Conservation (phyloP, 345 rosid species). For the Salix udensis region DNA sequence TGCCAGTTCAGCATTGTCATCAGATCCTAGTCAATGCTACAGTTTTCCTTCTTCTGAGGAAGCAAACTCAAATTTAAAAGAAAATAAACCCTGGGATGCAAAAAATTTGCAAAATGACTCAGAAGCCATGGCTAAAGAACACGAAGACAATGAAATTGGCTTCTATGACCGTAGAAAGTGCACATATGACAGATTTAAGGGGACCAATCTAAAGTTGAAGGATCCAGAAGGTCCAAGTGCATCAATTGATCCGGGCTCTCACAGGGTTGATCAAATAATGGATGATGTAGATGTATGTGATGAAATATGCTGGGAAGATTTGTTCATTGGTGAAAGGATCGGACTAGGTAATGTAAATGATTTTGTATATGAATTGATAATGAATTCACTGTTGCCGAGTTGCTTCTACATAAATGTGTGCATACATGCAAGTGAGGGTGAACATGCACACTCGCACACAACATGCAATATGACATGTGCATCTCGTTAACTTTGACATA, state of each 20-base stretch:
- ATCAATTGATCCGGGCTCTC: slow-evolving; percentile 47
- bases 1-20: slow-evolving; percentile 35
- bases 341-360: slow-evolving; percentile 73
- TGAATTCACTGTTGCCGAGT: background rate
- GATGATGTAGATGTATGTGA: slow-evolving; percentile 94
- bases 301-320: slow-evolving; percentile 98
- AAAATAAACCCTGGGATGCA: slow-evolving; percentile 34
- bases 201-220: slow-evolving; percentile 45
- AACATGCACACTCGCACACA: background rate
- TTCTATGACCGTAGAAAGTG: slow-evolving; percentile 45
- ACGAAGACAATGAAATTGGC: slow-evolving; percentile 43
- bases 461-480: background rate
- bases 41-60: slow-evolving; percentile 34
- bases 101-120: slow-evolving; percentile 35
- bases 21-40: slow-evolving; percentile 37
- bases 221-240: slow-evolving; percentile 68
- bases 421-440: background rate
- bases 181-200: slow-evolving; percentile 52
- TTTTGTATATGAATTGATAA: slow-evolving; percentile 8
- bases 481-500: background rate
- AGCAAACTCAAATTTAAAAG: slow-evolving; percentile 28
- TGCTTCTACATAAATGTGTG: background rate
- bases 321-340: slow-evolving; percentile 94
- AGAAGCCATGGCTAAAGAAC: slow-evolving; percentile 24
- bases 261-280: slow-evolving; percentile 59